Evolutionary conservation across 2,329 filamentous ascomycete species (phyloP), one percentile per base, ranked within the genome.

Genomic region (Diplocarpon mali): DNA sequence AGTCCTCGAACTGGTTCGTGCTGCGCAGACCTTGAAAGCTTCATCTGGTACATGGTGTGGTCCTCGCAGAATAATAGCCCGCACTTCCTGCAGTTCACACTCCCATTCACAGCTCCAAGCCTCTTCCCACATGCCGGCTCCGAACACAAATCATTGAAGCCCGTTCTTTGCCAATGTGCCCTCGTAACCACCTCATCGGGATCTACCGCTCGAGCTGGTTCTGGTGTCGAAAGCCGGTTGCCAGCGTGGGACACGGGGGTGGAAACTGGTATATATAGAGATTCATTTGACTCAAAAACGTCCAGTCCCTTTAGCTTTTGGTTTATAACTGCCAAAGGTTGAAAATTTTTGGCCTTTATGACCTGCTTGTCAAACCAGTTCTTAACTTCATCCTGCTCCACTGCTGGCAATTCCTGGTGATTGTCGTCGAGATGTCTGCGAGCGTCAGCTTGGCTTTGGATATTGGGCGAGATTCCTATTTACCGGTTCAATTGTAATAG

Each of bases 41-140:
- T 95, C 85, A 96, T 96, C 68, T 98, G 90, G 61, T 96, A 98
- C 89, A 98, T 95, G 42, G 92, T 96, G 63, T 98, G 92, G 56
- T 90, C 85, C 60, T 96, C 92, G 64, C 92, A 98, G 62, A 96
- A 98, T 34, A 98, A 68, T 56, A 83, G 82, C 6, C 92, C 92
- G 59, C 92, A 98, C 51, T 89, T 87, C 51, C 92, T 76, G 64
- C 92, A 98, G 63, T 98, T 95, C 57, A 98, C 80, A 57, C 75
- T 88, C 14, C 88, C 87, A 57, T 84, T 89, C 6, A 84, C 73
- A 2, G 83, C 74, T 0, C 87, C 88, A 5, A 98, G 68, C 20
- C 80, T 75, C 63, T 84, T 85, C 27, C 80, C 85, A 57, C 92
- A 98, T 15, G 81, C 72, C 0, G 89, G 90, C 56, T 98, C 92